Evolutionary conservation across 306 rosid genomes (phyloP).

Genomic region (Trifolium dubium): DNA sequence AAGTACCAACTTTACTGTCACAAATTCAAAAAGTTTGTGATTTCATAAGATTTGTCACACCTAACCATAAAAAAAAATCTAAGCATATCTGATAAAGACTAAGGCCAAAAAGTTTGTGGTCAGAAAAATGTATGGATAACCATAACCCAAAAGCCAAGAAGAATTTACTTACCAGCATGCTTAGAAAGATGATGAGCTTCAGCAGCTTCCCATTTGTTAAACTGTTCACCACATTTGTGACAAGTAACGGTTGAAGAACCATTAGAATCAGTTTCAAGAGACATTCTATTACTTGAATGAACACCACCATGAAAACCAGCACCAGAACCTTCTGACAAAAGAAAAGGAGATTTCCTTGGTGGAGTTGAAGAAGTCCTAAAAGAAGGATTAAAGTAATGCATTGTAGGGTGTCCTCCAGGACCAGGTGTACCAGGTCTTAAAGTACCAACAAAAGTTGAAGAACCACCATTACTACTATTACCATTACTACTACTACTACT

Average conservation of each 20-base stretch:
- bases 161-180: conserved; percentile 72
- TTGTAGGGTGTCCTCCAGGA: conserved; percentile 74
- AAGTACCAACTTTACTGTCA: conserved; percentile 27
- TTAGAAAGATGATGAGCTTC: conserved; percentile 89
- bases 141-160: background rate
- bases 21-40: conserved; percentile 33
- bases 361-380: conserved; percentile 67
- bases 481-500: conserved; percentile 27
- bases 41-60: conserved; percentile 39
- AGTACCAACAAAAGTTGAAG: conserved; percentile 73
- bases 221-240: conserved; percentile 91
- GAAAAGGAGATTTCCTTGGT: conserved; percentile 70
- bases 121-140: conserved; percentile 39
- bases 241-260: conserved; percentile 67
- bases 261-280: conserved; percentile 57
- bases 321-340: conserved; percentile 61
- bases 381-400: conserved; percentile 77
- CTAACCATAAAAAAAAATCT: conserved; percentile 32
- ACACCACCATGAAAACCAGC: conserved; percentile 49
- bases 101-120: conserved; percentile 41
- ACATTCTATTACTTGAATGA: conserved; percentile 59
- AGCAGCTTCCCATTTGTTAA: conserved; percentile 89
- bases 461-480: conserved; percentile 41
- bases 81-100: conserved; percentile 6
- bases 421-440: conserved; percentile 90